Conservation (phyloP, 2,329 filamentous ascomycete species). For the Fusarium secorum region DNA sequence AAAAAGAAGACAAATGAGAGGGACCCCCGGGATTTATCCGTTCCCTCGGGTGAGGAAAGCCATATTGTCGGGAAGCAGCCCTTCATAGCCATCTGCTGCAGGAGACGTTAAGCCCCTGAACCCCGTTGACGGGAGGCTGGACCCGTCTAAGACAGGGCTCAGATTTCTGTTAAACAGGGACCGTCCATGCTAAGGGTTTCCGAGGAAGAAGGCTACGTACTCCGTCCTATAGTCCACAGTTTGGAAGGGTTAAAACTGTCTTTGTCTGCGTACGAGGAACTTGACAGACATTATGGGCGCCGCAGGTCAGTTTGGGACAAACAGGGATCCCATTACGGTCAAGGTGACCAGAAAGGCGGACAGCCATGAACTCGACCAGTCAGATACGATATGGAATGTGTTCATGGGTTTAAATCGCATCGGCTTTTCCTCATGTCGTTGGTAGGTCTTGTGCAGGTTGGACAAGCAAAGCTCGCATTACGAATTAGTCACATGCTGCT, state of each 20-base stretch:
- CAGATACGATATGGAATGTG: slow-evolving; percentile 21
- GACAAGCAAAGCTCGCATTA: slow-evolving; percentile 19
- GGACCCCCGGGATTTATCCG: slow-evolving; percentile 14
- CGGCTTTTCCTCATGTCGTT: slow-evolving; percentile 2
- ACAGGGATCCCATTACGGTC: slow-evolving; percentile 16
- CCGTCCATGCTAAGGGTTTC: background rate
- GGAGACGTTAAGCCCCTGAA: slow-evolving; percentile 19
- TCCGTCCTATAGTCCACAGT: background rate
- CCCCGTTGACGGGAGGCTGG: slow-evolving; percentile 32
- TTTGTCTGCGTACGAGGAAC: slow-evolving; percentile 12
- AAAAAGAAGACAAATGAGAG: slow-evolving; percentile 4
- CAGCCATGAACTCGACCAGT: slow-evolving; percentile 21
- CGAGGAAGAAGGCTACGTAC: background rate
- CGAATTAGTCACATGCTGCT: slow-evolving; percentile 18
- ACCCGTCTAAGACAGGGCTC: slow-evolving; percentile 26
- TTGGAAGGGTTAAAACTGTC: background rate
- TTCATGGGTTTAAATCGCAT: slow-evolving; percentile 11
- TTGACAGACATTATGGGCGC: slow-evolving; percentile 26
- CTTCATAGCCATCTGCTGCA: slow-evolving; percentile 9
- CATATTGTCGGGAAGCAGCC: slow-evolving; percentile 27
- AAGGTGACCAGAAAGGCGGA: slow-evolving; percentile 8
- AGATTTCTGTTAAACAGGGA: slow-evolving; percentile 16
- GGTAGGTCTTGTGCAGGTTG: slow-evolving; percentile 16
- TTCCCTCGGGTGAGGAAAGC: slow-evolving; percentile 24
- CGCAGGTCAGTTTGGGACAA: slow-evolving; percentile 22